A percentile compares a stretch with the other conserved stretches of the same genome.
Conservation (phyloP, 2,329 filamentous ascomycete species). For the Aureobasidium melanogenum region DNA sequence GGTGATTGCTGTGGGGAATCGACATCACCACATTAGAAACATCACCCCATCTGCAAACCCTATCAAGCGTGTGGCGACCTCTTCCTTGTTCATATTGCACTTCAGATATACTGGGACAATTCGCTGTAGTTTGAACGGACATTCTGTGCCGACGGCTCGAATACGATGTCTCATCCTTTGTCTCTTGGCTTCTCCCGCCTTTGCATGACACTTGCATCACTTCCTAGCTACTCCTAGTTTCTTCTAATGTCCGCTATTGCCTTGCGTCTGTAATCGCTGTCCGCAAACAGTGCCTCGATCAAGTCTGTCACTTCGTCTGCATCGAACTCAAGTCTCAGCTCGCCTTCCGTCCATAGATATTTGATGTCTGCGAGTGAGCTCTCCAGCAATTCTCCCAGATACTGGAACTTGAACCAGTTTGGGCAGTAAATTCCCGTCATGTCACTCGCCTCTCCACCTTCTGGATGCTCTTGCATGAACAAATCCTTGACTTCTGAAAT, state of each 20-base stretch:
- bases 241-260: slow-evolving; percentile 49
- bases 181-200: slow-evolving; percentile 1
- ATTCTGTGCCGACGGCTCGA: not conserved
- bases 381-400: slow-evolving; percentile 54
- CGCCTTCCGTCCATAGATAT: slow-evolving; percentile 57
- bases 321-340: slow-evolving; percentile 53
- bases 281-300: slow-evolving; percentile 56
- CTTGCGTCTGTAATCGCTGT: slow-evolving; percentile 48
- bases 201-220: not conserved
- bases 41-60: not conserved
- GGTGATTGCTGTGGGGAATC: not conserved
- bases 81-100: not conserved
- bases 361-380: slow-evolving; percentile 56
- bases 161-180: not conserved
- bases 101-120: not conserved
- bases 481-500: slow-evolving; percentile 48
- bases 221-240: not conserved
- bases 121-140: not conserved
- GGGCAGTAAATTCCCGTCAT: slow-evolving; percentile 54
- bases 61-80: not conserved
- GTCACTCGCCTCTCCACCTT: slow-evolving; percentile 31
- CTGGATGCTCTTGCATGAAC: slow-evolving; percentile 40
- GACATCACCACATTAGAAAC: not conserved
- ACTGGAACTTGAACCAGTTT: slow-evolving; percentile 58
- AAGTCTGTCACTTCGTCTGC: slow-evolving; percentile 54